A percentile compares a stretch with the other conserved stretches of the same genome.
Conservation (phyloP, 768 basidiomycete species). For the Auricularia sp. region DNA sequence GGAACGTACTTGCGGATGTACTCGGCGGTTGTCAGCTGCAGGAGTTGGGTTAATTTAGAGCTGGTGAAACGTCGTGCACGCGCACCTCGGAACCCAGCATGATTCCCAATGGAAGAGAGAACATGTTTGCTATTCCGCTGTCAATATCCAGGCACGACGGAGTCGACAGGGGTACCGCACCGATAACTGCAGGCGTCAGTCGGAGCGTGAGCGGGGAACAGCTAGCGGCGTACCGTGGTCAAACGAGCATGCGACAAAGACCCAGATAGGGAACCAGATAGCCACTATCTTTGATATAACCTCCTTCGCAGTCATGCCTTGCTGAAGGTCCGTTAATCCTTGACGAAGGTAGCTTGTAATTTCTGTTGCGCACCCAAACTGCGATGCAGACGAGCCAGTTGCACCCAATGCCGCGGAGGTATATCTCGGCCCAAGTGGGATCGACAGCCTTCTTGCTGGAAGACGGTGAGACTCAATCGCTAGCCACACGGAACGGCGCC, state of each 20-base stretch:
- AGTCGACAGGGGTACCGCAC: conserved; percentile 2
- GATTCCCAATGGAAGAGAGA: conserved; percentile 58
- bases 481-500: background rate
- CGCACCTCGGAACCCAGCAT: conserved; percentile 59
- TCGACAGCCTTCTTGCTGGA: conserved; percentile 50
- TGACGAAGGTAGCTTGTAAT: too few relatives aligned
- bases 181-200: conserved; percentile 32
- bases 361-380: conserved; percentile 45
- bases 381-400: conserved; percentile 71
- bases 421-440: conserved; percentile 63
- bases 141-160: background rate
- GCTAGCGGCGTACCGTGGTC: conserved; percentile 47
- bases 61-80: conserved; percentile 2
- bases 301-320: conserved; percentile 58
- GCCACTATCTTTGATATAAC: conserved; percentile 60
- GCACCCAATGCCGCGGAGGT: conserved; percentile 64
- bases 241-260: conserved; percentile 61
- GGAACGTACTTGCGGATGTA: conserved; percentile 57
- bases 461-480: background rate
- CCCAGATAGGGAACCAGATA: conserved; percentile 70
- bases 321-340: conserved; percentile 29
- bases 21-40: conserved; percentile 38
- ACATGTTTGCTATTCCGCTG: conserved; percentile 51
- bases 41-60: background rate
- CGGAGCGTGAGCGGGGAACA: background rate